These are phyloP conservation scores for Phytophthora multivora DNA, from an alignment of 352 stramenopile genomes.

Conservation along the genomic window DNA sequence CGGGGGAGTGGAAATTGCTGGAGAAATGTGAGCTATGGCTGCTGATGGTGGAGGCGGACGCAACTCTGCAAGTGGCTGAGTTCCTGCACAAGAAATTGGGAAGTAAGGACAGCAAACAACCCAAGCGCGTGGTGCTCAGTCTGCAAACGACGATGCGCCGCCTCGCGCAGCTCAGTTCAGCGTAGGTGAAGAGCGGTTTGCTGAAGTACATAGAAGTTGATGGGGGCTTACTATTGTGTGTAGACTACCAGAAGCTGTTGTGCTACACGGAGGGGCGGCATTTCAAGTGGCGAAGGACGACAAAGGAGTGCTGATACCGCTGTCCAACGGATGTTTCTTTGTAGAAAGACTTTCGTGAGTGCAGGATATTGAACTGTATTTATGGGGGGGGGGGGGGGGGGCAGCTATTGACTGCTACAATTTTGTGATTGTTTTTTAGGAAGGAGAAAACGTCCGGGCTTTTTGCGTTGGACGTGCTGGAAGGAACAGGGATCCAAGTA, in stretches of 20 bases:
- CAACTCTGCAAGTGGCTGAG: constrained; percentile 39
- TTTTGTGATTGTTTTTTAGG: constrained; percentile 31
- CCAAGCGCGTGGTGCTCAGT: constrained; percentile 62
- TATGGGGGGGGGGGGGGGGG: no score
- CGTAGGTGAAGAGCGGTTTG: constrained; percentile 32
- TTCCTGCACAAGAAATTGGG: constrained; percentile 51
- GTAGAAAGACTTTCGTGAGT: constrained; percentile 80
- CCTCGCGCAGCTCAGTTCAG: constrained; percentile 56
- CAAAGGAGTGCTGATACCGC: constrained; percentile 48
- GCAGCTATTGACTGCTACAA: neutral
- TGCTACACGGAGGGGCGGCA: constrained; percentile 72
- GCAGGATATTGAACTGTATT: neutral
- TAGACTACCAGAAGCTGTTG: constrained; percentile 67
- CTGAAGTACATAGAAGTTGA: neutral
- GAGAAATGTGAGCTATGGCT: constrained; percentile 65
- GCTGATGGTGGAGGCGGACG: constrained; percentile 56
- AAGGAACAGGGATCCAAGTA: constrained; percentile 73
- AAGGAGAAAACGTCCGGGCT: constrained; percentile 75
- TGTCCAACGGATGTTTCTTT: constrained; percentile 79
- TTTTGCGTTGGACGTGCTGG: constrained; percentile 72
- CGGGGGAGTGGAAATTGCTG: constrained; percentile 40
- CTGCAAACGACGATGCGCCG: constrained; percentile 67
- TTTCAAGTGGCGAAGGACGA: constrained; percentile 71
- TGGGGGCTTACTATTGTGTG: neutral
- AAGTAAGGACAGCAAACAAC: constrained; percentile 37